Base-by-base conservation (phyloP, 2,329 filamentous ascomycete genomes). In the Pseudogymnoascus sp. region DNA sequence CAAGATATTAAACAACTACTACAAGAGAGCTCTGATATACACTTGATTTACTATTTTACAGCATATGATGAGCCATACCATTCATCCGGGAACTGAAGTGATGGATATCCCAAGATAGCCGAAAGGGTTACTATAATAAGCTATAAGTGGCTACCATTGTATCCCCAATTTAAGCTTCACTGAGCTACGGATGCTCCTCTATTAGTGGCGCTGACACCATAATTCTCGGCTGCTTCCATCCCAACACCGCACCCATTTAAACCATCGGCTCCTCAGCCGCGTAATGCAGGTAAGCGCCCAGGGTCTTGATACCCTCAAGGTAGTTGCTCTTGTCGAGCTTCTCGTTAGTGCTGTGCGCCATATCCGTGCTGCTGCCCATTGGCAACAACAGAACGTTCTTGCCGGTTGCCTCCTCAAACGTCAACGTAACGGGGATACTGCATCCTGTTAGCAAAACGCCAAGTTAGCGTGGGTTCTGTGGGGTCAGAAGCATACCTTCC, bases 301-400 rank as follows among this genome's bases (percentile, higher is more conserved):
- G 78, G 66, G 99, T 79, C 85, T 99, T 99, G 71, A 90, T 97
- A 59, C 95, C 95, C 81, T 99, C 92, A 72, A 99, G 96, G 76
- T 99, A 99, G 79, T 99, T 99, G 74, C 85, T 86, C 84, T 90
- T 92, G 77, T 99, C 95, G 64, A 99, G 82, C 84, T 96, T 97
- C 85, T 97, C 95, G 76, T 99, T 99, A 78, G 97, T 96, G 36
- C 91, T 96, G 79, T 99, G 95, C 6, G 95, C 95, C 43, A 90
- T 93, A 75, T 97, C 95, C 1, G 93, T 99, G 46, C 90, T 96
- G 80, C 90, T 96, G 53, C 95, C 95, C 95, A 99, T 97, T 34
- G 95, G 95, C 69, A 99, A 79, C 68, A 99, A 81, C 63, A 99
- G 80, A 43, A 97, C 93, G 73, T 97, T 99, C 88, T 99, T 99